A percentile compares a stretch with the other conserved stretches of the same genome.
Evolutionary conservation across 2,329 filamentous ascomycete species (phyloP).

Genomic region (Xylariales sp.): DNA sequence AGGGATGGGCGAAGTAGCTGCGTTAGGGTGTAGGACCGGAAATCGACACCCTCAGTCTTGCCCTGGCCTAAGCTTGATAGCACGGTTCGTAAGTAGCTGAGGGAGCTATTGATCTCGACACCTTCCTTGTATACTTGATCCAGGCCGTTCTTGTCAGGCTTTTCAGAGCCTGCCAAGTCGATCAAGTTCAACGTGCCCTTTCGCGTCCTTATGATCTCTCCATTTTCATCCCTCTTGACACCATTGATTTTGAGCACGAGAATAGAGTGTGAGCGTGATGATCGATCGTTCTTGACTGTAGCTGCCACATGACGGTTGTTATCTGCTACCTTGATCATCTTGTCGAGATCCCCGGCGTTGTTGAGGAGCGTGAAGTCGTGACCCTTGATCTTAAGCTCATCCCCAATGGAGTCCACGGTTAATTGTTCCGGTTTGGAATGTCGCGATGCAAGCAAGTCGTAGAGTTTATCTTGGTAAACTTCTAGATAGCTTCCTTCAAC

Average conservation of each 20-base stretch:
- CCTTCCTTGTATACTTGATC: constrained; percentile 92
- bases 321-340: constrained; percentile 82
- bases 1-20: constrained; percentile 95
- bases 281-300: constrained; percentile 97
- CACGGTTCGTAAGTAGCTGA: constrained; percentile 93
- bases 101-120: constrained; percentile 95
- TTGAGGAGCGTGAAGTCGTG: constrained; percentile 66
- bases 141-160: constrained; percentile 74
- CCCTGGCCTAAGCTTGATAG: constrained; percentile 91
- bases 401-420: constrained; percentile 46
- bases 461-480: constrained; percentile 97
- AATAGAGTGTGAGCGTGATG: constrained; percentile 93
- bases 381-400: constrained; percentile 49
- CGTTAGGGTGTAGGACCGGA: constrained; percentile 96
- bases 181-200: constrained; percentile 96
- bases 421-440: constrained; percentile 79
- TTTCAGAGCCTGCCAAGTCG: constrained; percentile 94
- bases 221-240: constrained; percentile 73
- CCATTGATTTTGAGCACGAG: constrained; percentile 87
- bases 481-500: constrained; percentile 97
- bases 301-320: constrained; percentile 92
- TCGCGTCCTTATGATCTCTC: constrained; percentile 72
- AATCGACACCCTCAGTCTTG: constrained; percentile 83
- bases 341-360: constrained; percentile 81
- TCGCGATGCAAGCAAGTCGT: constrained; percentile 78